Evolutionary conservation across 2,329 filamentous ascomycete genomes (phyloP).

Genomic region (Cladosporium sp.): DNA sequence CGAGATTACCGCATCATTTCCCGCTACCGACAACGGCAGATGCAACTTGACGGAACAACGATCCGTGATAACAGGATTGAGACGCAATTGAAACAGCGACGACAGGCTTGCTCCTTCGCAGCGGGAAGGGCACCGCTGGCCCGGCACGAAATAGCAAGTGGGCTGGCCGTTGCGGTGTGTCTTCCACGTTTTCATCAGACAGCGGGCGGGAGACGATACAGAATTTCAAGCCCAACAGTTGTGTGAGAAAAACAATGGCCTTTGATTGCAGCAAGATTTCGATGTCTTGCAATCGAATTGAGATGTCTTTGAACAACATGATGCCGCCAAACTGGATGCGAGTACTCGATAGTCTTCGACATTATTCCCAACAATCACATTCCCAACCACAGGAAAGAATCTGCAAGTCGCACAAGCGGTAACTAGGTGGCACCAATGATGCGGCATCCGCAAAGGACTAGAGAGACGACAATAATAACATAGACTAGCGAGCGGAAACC

Average conservation of each 20-base stretch:
- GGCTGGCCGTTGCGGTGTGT: slow-evolving; percentile 5
- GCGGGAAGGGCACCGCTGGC: not conserved
- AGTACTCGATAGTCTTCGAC: not conserved
- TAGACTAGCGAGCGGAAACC: too few relatives aligned
- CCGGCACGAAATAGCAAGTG: not conserved
- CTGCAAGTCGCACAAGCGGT: not conserved
- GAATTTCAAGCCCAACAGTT: not conserved
- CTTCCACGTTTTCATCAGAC: slow-evolving; percentile 7
- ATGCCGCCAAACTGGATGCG: not conserved
- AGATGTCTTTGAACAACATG: not conserved
- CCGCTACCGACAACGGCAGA: slow-evolving; percentile 4
- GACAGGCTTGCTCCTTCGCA: slow-evolving; percentile 6
- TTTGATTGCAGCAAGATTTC: not conserved
- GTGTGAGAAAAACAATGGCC: not conserved
- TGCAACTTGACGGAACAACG: not conserved
- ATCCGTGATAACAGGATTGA: not conserved
- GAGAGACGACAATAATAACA: not conserved
- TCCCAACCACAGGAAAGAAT: not conserved
- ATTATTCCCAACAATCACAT: not conserved
- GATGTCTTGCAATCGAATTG: not conserved
- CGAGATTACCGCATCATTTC: slow-evolving; percentile 9
- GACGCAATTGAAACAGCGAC: slow-evolving; percentile 9
- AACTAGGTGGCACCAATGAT: not conserved
- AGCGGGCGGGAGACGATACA: not conserved
- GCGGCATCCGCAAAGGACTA: not conserved